Percentiles rank a stretch among this genome's conserved stretches.
Conservation (phyloP, 371 early-diverging fungal genomes). For the Mortierella sp. region DNA sequence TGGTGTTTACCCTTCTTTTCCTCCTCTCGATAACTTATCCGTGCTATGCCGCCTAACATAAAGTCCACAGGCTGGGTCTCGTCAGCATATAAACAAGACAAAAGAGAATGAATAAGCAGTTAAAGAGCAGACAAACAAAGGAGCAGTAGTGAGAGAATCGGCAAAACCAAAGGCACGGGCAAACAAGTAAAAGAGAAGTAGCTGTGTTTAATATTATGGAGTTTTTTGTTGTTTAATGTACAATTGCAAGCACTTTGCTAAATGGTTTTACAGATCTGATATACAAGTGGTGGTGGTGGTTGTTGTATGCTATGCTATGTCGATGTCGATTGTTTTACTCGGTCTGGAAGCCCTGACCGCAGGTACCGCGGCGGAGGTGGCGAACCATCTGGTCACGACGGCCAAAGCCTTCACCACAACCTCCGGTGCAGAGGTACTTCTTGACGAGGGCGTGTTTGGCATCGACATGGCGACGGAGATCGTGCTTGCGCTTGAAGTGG, state of each 20-base stretch:
- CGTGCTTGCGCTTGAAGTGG: conserved; percentile 55
- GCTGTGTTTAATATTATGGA: not conserved
- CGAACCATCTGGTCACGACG: conserved; percentile 56
- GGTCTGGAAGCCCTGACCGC: conserved; percentile 55
- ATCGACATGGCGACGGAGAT: conserved; percentile 46
- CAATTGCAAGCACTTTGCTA: conserved; percentile 15
- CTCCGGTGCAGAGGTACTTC: conserved; percentile 54
- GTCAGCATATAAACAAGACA: too few species aligned
- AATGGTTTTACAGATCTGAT: conserved; percentile 6
- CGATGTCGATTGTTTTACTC: too few species aligned
- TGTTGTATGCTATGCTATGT: not conserved
- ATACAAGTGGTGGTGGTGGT: not conserved
- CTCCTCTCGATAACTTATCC: too few species aligned
- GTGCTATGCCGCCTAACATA: too few species aligned
- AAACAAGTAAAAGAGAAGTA: not conserved
- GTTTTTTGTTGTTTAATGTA: not conserved
- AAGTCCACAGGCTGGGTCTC: too few species aligned
- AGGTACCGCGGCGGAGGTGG: conserved; percentile 41
- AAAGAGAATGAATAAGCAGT: too few species aligned
- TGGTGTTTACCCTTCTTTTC: too few species aligned
- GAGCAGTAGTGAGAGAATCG: not conserved
- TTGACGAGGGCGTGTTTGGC: conserved; percentile 53
- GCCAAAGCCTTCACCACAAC: conserved; percentile 51
- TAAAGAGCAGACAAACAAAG: not conserved
- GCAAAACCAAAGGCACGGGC: not conserved